Evolutionary conservation across 2,329 filamentous ascomycete species (phyloP).

Genomic region (Colletotrichum navitas): DNA sequence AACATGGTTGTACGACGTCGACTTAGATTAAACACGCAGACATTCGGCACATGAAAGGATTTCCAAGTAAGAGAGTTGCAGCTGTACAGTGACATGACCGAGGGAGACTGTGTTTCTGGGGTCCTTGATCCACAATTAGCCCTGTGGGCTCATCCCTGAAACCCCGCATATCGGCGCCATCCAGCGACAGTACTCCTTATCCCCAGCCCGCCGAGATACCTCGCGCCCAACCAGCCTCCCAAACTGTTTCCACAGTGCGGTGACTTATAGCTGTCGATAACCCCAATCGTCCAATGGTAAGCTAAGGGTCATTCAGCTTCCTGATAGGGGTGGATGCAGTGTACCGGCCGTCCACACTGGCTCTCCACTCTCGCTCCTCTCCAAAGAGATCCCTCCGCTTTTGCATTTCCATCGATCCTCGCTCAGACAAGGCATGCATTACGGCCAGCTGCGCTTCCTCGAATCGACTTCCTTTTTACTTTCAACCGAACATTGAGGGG

Average conservation of each 20-base stretch:
- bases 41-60: not conserved
- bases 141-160: conserved; percentile 11
- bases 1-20: conserved; percentile 9
- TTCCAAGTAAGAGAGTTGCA: not conserved
- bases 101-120: not conserved
- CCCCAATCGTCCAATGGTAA: conserved; percentile 24
- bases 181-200: not conserved
- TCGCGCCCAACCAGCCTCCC: not conserved
- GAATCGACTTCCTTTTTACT: conserved; percentile 18
- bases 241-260: conserved; percentile 37
- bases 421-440: conserved; percentile 37
- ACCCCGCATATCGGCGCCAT: conserved; percentile 21
- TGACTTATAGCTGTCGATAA: conserved; percentile 14
- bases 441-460: conserved; percentile 2
- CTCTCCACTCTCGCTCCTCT: conserved; percentile 28
- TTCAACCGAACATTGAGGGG: not conserved
- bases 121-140: not conserved
- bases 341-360: not conserved
- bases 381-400: conserved; percentile 33
- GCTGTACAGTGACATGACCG: not conserved
- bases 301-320: conserved; percentile 12
- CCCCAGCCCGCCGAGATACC: not conserved
- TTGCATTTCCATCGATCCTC: conserved; percentile 29
- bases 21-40: not conserved
- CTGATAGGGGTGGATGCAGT: conserved; percentile 38